Evolutionary conservation across 805 yeast genomes (phyloP).

Genomic region (Candida montana): DNA sequence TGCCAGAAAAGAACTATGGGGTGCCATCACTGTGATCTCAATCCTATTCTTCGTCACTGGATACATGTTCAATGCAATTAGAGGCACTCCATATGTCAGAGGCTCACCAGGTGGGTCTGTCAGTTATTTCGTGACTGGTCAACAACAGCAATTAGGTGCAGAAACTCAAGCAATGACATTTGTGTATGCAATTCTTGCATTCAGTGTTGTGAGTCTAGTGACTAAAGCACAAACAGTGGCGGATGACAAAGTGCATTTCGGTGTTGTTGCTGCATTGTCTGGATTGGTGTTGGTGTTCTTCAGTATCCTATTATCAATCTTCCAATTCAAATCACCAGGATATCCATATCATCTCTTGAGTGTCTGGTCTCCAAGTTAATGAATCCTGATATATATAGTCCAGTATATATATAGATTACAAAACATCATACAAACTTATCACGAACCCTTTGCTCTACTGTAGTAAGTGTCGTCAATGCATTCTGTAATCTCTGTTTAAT

Average conservation of each 20-base stretch:
- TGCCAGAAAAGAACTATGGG: constrained; percentile 64
- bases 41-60: constrained; percentile 78
- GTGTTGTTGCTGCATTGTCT: constrained; percentile 42
- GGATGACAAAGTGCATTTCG: constrained; percentile 41
- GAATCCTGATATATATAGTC: too few relatives aligned
- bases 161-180: constrained; percentile 86
- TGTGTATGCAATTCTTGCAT: constrained; percentile 63
- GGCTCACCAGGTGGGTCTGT: constrained; percentile 32
- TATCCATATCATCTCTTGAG: constrained; percentile 67
- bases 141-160: constrained; percentile 72
- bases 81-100: constrained; percentile 55
- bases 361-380: constrained; percentile 26
- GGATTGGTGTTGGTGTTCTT: constrained; percentile 48
- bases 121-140: constrained; percentile 51
- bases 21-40: constrained; percentile 53
- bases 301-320: constrained; percentile 60
- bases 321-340: constrained; percentile 62
- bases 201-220: constrained; percentile 52
- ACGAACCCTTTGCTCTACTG: constrained; percentile 29
- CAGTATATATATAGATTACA: too few relatives aligned
- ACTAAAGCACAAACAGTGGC: constrained; percentile 48
- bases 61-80: constrained; percentile 87
- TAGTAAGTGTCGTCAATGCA: constrained; percentile 27
- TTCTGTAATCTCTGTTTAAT: constrained; percentile 22
- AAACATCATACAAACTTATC: not conserved